Base-by-base conservation (phyloP, 495 filamentous ascomycete species). In the Neurospora hispaniola region DNA sequence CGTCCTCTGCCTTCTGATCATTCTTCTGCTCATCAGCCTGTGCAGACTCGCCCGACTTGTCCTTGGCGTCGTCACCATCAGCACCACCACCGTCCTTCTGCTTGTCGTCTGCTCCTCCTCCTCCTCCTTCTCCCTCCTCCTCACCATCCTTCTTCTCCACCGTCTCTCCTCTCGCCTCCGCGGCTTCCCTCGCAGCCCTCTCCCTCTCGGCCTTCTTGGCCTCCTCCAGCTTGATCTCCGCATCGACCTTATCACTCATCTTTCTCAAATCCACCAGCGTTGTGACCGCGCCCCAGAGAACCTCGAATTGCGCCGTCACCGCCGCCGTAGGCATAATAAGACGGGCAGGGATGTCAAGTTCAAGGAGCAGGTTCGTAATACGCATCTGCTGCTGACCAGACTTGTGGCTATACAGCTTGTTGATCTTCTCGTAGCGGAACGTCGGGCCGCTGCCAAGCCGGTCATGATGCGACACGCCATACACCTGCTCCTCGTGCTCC, bases 401-500 rank as follows among this genome's bases (percentile, higher is more conserved):
- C 81, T 98, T 98, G 70, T 92, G 92, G 73, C 91, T 89, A 69
- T 92, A 90, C 41, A 94, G 86, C 80, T 96, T 95, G 75, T 89
- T 90, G 72, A 95, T 89, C 76, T 89, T 90, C 77, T 98, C 94
- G 75, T 91, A 90, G 42, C 93, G 91, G 88, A 97, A 98, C 38
- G 83, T 83, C 12, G 87, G 86, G 0, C 87, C 93, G 81, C 76
- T 93, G 20, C 91, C 88, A 35, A 97, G 85, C 1, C 94, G 93
- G 42, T 99, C 96, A 77, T 96, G 93, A 75, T 92, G 92, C 11
- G 90, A 86, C 2, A 98, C 90, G 68, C 94, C 96, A 78, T 93
- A 98, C 18, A 90, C 86, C 42, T 85, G 78, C 82, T 97, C 91
- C 76, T 96, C 91, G 68, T 89, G 86, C 44, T 90, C 84, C 0